Evolutionary conservation across 495 filamentous ascomycete genomes (phyloP), one percentile per base, ranked within the genome.

Genomic region (Neurospora hispaniola): DNA sequence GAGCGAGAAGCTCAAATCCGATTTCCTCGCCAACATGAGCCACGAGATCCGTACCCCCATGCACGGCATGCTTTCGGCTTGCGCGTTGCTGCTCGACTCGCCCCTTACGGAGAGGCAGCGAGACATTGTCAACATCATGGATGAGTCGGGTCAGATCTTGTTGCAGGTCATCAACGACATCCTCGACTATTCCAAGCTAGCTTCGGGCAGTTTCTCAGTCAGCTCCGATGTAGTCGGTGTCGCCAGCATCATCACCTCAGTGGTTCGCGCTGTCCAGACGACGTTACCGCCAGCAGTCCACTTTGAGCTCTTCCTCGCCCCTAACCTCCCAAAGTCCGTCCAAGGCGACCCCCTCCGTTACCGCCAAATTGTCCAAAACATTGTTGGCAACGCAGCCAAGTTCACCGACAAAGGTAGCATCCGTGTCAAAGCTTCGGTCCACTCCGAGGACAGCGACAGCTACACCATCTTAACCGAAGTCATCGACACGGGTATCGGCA

Each of bases 401-500:
- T 87, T 87, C 74, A 87, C 85, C 27, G 82, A 85, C 41, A 76
- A 78, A 62, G 85, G 85, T 1, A 81, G 72, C 70, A 81, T 87
- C 39, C 69, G 77, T 4, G 76, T 87, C 38, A 69, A 71, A 66
- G 76, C 75, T 38, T 77, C 76, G 4, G 70, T 83, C 1, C 44
- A 81, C n/a, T 75, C 82, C 23, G 77, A 84, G 31, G 80, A 86
- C 42, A 82, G 85, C 0, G 75, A 77, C 9, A 75, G 74, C 16
- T 90, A 81, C 74, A 78, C 75, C 1, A 78, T 90, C 16, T 78
- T 85, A 23, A 88, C 87, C 5, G 89, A 92, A 75, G 89, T 96
- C 16, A 84, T 88, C 74, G 93, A 96, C 76, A 93, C 90, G 11
- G 93, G 93, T 10, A 92, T 91, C 9, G 93, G 93, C 20, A 90